Conservation (phyloP, 2,329 filamentous ascomycete species). For the Cadophora malorum region DNA sequence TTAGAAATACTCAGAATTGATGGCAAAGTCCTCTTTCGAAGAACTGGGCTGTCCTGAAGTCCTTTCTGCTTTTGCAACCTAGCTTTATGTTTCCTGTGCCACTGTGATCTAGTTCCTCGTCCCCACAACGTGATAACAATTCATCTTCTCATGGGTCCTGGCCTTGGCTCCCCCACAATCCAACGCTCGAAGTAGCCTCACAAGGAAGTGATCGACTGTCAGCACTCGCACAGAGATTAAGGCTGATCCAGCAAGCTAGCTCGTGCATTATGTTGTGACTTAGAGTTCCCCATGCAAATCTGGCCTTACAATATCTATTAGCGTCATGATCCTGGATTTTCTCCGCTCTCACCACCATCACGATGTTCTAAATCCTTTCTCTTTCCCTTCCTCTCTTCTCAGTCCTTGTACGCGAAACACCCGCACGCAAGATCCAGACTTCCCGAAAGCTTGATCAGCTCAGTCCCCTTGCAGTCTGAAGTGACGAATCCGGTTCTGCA, state of each 20-base stretch:
- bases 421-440: too few relatives aligned
- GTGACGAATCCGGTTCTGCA: too few relatives aligned
- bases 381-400: too few relatives aligned
- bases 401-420: too few relatives aligned
- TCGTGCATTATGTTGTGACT: too few relatives aligned
- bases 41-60: neutral
- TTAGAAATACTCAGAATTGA: neutral
- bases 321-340: too few relatives aligned
- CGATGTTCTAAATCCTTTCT: too few relatives aligned
- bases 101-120: neutral
- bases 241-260: neutral
- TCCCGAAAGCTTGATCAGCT: too few relatives aligned
- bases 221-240: neutral
- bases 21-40: neutral
- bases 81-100: neutral
- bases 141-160: neutral
- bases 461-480: too few relatives aligned
- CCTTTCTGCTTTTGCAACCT: neutral
- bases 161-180: neutral
- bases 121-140: neutral
- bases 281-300: neutral
- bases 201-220: slow-evolving; percentile 2
- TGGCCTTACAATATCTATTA: too few relatives aligned
- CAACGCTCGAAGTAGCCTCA: neutral
- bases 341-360: too few relatives aligned